phyloP scores from a whole-genome alignment of 163 green algal genomes.

The Coccomyxa subellipsoidea region DNA sequence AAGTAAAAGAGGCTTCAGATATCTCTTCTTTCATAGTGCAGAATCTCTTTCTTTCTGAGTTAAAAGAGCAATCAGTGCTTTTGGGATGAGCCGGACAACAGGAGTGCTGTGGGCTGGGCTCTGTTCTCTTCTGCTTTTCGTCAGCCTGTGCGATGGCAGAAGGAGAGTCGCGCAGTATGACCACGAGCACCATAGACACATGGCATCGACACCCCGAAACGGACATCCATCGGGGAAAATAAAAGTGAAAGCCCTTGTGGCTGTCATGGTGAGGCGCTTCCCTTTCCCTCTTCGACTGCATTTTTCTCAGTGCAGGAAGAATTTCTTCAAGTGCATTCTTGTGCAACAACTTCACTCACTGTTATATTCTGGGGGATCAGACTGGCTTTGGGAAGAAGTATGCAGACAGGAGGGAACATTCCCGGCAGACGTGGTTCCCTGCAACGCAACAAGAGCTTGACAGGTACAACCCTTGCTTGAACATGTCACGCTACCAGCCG shows the following conservation, averaged over 20 bases:
- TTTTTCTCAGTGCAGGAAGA: too few species aligned
- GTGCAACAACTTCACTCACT: neutral
- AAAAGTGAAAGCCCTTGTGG: constrained; percentile 3
- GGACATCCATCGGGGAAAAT: neutral
- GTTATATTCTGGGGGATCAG: neutral
- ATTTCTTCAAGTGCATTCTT: too few species aligned
- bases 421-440: constrained; percentile 13
- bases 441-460: neutral
- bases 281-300: too few species aligned
- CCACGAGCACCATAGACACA: neutral
- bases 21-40: too few species aligned
- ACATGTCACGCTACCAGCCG: neutral
- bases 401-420: neutral
- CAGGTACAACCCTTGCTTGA: too few species aligned
- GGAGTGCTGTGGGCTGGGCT: neutral
- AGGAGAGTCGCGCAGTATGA: neutral
- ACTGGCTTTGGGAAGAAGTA: constrained; percentile 13
- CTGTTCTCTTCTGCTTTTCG: neutral
- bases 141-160: neutral
- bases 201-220: neutral
- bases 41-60: too few species aligned
- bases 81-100: neutral
- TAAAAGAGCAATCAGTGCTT: too few species aligned
- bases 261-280: constrained; percentile 6
- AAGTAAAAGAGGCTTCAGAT: too few species aligned